phyloP scores from a whole-genome alignment of 108 stramenopile species.

The Poteriospumella lacustris region DNA sequence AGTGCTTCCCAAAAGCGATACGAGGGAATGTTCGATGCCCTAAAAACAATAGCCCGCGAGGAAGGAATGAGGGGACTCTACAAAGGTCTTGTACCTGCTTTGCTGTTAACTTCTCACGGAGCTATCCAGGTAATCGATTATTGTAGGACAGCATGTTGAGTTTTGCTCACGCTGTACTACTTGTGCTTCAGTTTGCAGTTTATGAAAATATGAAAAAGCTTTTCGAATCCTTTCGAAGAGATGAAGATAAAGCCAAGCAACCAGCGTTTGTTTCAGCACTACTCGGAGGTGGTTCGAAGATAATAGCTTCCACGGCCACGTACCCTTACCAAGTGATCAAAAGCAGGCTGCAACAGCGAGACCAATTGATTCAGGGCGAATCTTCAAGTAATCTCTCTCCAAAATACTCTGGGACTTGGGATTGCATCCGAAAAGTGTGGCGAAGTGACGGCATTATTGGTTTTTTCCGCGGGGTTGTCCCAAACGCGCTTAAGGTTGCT shows the following conservation, averaged over 20 bases:
- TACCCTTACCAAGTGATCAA: slow-evolving; percentile 93
- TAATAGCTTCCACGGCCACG: slow-evolving; percentile 69
- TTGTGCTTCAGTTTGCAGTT: slow-evolving; percentile 4
- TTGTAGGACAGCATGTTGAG: background rate
- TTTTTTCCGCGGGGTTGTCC: slow-evolving; percentile 87
- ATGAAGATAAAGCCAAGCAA: background rate
- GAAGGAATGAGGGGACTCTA: slow-evolving; percentile 88
- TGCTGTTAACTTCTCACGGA: slow-evolving; percentile 89
- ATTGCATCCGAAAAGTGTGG: slow-evolving; percentile 61
- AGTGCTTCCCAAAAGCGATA: background rate
- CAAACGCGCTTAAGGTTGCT: slow-evolving; percentile 88
- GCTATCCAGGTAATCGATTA: slow-evolving; percentile 70
- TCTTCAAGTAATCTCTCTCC: slow-evolving; percentile 57
- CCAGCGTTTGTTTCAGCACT: slow-evolving; percentile 17
- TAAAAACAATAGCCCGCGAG: slow-evolving; percentile 70
- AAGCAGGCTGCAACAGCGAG: slow-evolving; percentile 83
- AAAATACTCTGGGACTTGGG: slow-evolving; percentile 64
- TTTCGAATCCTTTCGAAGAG: background rate
- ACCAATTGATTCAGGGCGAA: background rate
- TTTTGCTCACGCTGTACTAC: background rate
- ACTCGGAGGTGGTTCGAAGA: slow-evolving; percentile 2
- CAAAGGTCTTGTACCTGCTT: slow-evolving; percentile 81
- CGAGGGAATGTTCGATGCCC: slow-evolving; percentile 32
- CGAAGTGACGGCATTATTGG: slow-evolving; percentile 71
- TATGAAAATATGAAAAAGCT: slow-evolving; percentile 23